Evolutionary conservation across 1,284 basidiomycete species (phyloP).

Genomic region (Marasmius fiardii): DNA sequence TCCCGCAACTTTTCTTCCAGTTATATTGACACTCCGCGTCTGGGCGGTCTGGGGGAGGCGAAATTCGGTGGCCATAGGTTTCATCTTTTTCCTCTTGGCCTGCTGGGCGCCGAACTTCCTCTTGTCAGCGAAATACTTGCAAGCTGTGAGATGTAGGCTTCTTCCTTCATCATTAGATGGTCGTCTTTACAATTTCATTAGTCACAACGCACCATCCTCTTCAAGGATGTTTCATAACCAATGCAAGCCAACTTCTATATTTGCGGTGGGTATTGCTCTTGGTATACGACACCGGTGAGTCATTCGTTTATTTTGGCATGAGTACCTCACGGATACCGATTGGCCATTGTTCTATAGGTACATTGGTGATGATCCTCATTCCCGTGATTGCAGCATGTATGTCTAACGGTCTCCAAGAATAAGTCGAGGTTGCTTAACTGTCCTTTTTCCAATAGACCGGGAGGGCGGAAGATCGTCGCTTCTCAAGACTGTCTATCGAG

Average conservation of each 20-base stretch:
- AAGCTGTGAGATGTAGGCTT: too few species aligned
- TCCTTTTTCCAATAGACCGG: neutral
- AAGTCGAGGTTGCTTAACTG: neutral
- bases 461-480: neutral
- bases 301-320: too few species aligned
- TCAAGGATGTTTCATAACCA: neutral
- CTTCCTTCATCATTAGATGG: too few species aligned
- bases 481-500: neutral
- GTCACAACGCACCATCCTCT: neutral
- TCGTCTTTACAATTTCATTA: too few species aligned
- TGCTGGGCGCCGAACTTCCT: neutral
- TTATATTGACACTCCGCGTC: neutral
- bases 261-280: neutral
- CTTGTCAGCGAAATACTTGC: too few species aligned
- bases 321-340: neutral
- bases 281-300: slow-evolving; percentile 1
- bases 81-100: neutral
- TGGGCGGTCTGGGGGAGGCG: neutral
- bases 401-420: neutral
- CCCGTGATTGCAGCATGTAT: neutral
- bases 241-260: neutral
- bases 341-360: neutral
- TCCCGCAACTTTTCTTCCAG: neutral
- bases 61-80: neutral
- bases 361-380: neutral